Evolutionary conservation across 1,139 yeast genomes (phyloP), one percentile per base, ranked within the genome.

Genomic region (Candida labiduridarum): DNA sequence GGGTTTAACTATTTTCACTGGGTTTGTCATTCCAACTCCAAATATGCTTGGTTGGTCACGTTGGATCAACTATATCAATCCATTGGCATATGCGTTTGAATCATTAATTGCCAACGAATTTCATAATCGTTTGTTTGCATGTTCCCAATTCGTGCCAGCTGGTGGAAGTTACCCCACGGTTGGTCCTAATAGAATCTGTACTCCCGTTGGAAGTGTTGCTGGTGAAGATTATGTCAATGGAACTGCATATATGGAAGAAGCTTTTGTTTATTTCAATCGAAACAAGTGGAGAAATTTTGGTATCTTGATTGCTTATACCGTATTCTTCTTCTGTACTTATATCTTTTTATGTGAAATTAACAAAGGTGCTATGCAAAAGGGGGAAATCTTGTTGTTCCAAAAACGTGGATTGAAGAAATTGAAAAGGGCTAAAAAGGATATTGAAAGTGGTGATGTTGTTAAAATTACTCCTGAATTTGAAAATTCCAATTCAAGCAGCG

Each of bases 281-380:
- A 91, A 90, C 65, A 80, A 81, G 63, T 90, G 96, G 96, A 83
- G 96, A 71, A 85, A 89, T 62, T 80, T 83, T 56, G 96, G 96
- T 63, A 85, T 90, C 58, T 69, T 79, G 41, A 50, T 84, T 54
- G 89, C 75, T 0, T 87, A 78, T 60, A 66, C 71, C 30, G 45
- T 82, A 19, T 77, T 84, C 65, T 85, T 87, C 67, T 68, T 85
- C 48, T 58, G 59, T 43, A 72, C 82, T 15, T 85, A 86, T 62
- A 66, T 89, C 59, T 44, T 74, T 5, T 76, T 84, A 54, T 80
- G 84, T 53, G 92, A 86, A 69, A 68, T 71, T 54, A 85, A 85
- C 61, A 87, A 84, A 60, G 90, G 91, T 66, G 83, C 89, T 19
- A 82, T 84, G 71, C 91, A 89, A 65, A 87, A 84, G 72, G 96